Evolutionary conservation across 176 grass and related monocot species (phyloP).

Genomic region (Urochloa ruziziensis): DNA sequence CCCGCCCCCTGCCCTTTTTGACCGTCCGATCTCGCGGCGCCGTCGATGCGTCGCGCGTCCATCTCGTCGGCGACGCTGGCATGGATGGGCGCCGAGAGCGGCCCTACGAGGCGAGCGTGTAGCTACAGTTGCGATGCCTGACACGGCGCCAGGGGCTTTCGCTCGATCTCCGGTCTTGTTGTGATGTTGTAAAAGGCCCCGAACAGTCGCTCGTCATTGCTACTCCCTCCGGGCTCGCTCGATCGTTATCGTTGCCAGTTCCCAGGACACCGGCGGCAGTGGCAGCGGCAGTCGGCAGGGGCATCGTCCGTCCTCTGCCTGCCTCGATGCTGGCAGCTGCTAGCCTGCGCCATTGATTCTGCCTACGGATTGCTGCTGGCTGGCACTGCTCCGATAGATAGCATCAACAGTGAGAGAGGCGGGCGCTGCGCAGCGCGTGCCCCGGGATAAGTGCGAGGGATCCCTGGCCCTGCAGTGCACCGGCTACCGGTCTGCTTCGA

Average conservation of each 20-base stretch:
- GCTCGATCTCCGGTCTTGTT: slow-evolving; percentile 22
- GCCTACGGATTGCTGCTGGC: slow-evolving; percentile 11
- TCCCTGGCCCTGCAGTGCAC: background rate
- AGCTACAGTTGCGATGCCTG: too few species aligned
- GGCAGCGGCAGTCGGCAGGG: too few species aligned
- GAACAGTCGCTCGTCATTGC: slow-evolving; percentile 37
- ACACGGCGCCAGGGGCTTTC: background rate
- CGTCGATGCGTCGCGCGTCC: background rate
- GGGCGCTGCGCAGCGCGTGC: background rate
- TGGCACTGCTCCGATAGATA: background rate
- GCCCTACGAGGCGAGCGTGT: too few species aligned
- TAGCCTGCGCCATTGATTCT: slow-evolving; percentile 10
- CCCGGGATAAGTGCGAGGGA: slow-evolving; percentile 41
- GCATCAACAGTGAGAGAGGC: background rate
- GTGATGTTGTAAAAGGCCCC: background rate
- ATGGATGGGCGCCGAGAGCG: background rate
- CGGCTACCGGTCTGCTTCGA: slow-evolving; percentile 18
- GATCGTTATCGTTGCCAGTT: slow-evolving; percentile 37
- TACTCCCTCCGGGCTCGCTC: background rate
- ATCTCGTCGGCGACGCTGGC: background rate
- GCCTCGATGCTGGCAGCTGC: background rate
- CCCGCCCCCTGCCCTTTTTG: too few species aligned
- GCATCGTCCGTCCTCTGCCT: background rate
- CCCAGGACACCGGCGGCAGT: slow-evolving; percentile 20
- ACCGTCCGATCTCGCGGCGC: slow-evolving; percentile 1